Base-by-base conservation (phyloP, 768 basidiomycete species). In the Podaxis sp. region DNA sequence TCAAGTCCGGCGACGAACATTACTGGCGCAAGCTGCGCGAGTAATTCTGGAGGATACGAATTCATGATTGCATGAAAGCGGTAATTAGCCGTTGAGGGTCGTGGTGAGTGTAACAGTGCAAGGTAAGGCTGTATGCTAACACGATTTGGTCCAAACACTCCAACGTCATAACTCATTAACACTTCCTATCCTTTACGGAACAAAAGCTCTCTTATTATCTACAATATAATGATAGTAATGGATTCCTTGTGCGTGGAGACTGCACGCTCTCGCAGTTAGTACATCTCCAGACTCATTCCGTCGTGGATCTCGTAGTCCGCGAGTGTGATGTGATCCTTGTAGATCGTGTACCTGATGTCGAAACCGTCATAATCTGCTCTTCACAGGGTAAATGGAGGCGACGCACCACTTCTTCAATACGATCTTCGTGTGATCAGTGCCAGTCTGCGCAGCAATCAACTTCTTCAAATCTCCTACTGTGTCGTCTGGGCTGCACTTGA, bases 391-490 rank as follows among this genome's bases (percentile, higher is more conserved):
- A 12, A 12, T 13, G 28, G 11, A 57, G 33, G 30, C 12, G 44
- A 75, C 89, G 63, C 67, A 93, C 97, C 96, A 98, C 84, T 98
- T 98, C 89, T 97, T 99, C 57, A 99, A 79, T 71, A 88, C 84
- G 63, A 99, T 96, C 85, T 96, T 99, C 38, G 75, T 77, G 3
- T 78, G 70, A 70, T 93, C 87, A 15, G 96, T 97, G 59, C 97
- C 97, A 0, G 86, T 97, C 75, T 99, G 97, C 0, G 95, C 96
- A 1, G 90, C 96, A 68, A 99, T 98, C 64, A 99, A 88, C 75
- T 90, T 91, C 84, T 99, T 99, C 66, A 99, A 82, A 73, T 98
- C 96, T 46, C 96, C 96, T 39, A 99, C 93, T 1, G 97, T 99
- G 73, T 99, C 97, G 13, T 96, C 89, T 4, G 93, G 86, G 74